Evolutionary conservation across 2,329 filamentous ascomycete genomes (phyloP).

Genomic region (Tolypocladium ophioglossoides): DNA sequence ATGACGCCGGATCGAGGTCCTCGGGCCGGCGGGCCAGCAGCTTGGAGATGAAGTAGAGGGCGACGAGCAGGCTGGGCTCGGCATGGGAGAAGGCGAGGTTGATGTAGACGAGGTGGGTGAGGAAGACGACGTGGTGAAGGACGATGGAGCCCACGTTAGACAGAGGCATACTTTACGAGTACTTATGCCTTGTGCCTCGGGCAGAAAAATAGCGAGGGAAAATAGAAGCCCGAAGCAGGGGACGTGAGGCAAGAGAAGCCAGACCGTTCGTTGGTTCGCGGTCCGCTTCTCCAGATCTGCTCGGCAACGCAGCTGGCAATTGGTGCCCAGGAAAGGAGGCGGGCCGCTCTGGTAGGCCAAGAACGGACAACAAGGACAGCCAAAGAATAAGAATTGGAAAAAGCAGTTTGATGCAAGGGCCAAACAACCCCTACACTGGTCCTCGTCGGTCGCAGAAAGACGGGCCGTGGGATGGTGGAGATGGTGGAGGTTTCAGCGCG

Average conservation of each 20-base stretch:
- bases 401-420: no score
- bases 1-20: conserved; percentile 29
- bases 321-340: not conserved
- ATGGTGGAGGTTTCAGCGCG: no score
- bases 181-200: not conserved
- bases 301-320: not conserved
- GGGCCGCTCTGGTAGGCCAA: not conserved
- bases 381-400: not conserved
- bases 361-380: not conserved
- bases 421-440: not conserved
- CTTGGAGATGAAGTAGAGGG: conserved; percentile 37
- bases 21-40: conserved; percentile 37
- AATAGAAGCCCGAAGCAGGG: not conserved
- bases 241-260: no score
- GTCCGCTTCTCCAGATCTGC: not conserved
- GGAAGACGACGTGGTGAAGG: conserved; percentile 40
- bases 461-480: not conserved
- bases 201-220: not conserved
- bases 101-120: conserved; percentile 43
- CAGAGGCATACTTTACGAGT: conserved; percentile 32
- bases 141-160: conserved; percentile 40
- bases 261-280: not conserved
- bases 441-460: not conserved
- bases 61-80: conserved; percentile 34
- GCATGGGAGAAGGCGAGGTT: conserved; percentile 38